Evolutionary conservation across 192 early-diverging fungal genomes (phyloP).

Genomic region (Coemansia nantahalensis): DNA sequence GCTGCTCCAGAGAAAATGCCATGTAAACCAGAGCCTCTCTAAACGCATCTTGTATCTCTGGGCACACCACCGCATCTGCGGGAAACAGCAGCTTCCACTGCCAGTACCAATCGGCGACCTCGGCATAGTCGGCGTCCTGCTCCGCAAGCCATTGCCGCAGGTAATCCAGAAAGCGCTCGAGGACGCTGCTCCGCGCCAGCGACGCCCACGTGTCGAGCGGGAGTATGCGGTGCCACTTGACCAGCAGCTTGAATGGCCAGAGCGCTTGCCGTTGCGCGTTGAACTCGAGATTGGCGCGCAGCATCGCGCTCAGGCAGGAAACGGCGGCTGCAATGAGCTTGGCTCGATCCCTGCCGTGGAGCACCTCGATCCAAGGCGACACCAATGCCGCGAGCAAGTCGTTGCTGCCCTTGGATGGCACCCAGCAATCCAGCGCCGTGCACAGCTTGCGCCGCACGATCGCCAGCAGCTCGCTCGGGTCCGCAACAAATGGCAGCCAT

Average conservation of each 20-base stretch:
- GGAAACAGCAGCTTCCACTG: constrained; percentile 45
- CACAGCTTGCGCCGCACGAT: constrained; percentile 44
- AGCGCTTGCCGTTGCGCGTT: constrained; percentile 23
- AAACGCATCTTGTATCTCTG: constrained; percentile 27
- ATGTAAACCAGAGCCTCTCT: constrained; percentile 32
- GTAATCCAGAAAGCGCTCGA: constrained; percentile 26
- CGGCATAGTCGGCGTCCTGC: constrained; percentile 35
- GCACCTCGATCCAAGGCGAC: constrained; percentile 34
- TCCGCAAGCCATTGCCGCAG: constrained; percentile 36
- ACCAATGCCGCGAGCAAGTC: constrained; percentile 15
- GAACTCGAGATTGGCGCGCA: constrained; percentile 23
- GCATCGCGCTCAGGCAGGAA: constrained; percentile 21
- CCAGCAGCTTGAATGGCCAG: constrained; percentile 40
- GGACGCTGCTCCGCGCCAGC: constrained; percentile 12
- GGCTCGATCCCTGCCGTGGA: constrained; percentile 22
- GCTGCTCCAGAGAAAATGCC: constrained; percentile 18
- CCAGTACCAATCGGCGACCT: constrained; percentile 54
- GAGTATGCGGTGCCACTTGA: constrained; percentile 35
- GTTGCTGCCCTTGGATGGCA: constrained; percentile 28
- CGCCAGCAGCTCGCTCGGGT: constrained; percentile 24
- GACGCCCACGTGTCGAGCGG: constrained; percentile 27
- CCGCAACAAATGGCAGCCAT: constrained; percentile 42
- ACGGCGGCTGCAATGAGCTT: constrained; percentile 19
- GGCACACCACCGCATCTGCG: constrained; percentile 10
- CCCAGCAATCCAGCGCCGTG: constrained; percentile 31